phyloP scores from a whole-genome alignment of 768 basidiomycete genomes.

The Leccinum disarticulatum region DNA sequence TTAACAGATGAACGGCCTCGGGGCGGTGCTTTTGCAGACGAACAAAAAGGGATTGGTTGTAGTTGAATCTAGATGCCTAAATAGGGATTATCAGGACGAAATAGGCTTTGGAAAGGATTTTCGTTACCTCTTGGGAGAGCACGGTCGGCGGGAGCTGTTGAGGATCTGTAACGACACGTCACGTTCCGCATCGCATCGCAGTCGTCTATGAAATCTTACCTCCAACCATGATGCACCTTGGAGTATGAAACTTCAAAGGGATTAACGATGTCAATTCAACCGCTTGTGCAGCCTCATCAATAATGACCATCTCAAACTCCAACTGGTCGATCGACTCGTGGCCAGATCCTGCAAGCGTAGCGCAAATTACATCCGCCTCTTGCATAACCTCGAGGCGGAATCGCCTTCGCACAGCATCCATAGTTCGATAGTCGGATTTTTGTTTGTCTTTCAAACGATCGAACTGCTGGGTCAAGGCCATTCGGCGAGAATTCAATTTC shows the following conservation, averaged over 20 bases:
- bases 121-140: slow-evolving; percentile 55
- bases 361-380: slow-evolving; percentile 92
- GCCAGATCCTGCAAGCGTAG: slow-evolving; percentile 90
- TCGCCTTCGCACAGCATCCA: slow-evolving; percentile 78
- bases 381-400: slow-evolving; percentile 72
- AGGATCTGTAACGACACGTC: slow-evolving; percentile 50
- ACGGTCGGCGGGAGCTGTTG: slow-evolving; percentile 96
- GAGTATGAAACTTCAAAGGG: slow-evolving; percentile 84
- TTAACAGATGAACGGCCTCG: slow-evolving; percentile 87
- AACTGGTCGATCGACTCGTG: slow-evolving; percentile 81
- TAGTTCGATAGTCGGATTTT: slow-evolving; percentile 74
- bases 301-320: slow-evolving; percentile 94
- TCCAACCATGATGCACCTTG: slow-evolving; percentile 91
- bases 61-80: slow-evolving; percentile 67
- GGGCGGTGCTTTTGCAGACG: slow-evolving; percentile 78
- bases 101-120: slow-evolving; percentile 24
- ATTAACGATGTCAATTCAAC: slow-evolving; percentile 95
- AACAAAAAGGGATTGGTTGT: slow-evolving; percentile 92
- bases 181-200: not conserved
- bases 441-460: slow-evolving; percentile 82
- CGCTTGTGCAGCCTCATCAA: slow-evolving; percentile 97
- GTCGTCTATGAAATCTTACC: slow-evolving; percentile 38
- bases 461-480: slow-evolving; percentile 62
- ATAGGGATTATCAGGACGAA: slow-evolving; percentile 4
- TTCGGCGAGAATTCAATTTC: slow-evolving; percentile 62